phyloP scores from a whole-genome alignment of 345 rosid species.

The Sapria himalayana region DNA sequence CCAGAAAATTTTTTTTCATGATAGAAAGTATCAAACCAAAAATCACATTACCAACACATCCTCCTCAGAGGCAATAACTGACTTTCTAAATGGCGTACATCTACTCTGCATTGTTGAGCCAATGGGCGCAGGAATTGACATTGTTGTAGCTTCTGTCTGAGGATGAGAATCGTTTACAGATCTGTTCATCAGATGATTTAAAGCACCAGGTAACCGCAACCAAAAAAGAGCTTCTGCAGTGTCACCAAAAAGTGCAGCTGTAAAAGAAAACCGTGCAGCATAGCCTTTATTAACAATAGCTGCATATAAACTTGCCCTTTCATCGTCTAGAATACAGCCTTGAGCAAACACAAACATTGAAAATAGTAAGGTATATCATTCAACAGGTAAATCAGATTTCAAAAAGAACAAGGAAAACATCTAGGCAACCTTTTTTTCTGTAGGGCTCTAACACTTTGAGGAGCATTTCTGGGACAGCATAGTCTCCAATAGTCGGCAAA shows the following conservation, averaged over 20 bases:
- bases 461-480: conserved; percentile 93
- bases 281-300: conserved; percentile 59
- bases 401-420: conserved; percentile 3
- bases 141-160: conserved; percentile 19
- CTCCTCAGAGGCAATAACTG: conserved; percentile 18
- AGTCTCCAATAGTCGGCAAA: conserved; percentile 60
- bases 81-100: conserved; percentile 36
- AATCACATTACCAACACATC: conserved; percentile 52
- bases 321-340: conserved; percentile 91
- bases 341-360: conserved; percentile 8
- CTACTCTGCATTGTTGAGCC: conserved; percentile 30
- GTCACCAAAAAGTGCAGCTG: conserved; percentile 95
- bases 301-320: conserved; percentile 67
- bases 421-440: conserved; percentile 45
- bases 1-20: no score
- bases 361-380: conserved; percentile 10
- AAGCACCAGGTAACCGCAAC: conserved; percentile 83
- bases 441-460: conserved; percentile 90
- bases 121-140: conserved; percentile 18
- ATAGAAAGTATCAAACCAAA: conserved; percentile 60
- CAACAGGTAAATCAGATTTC: conserved; percentile 3
- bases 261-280: conserved; percentile 76
- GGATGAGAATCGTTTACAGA: conserved; percentile 31
- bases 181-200: conserved; percentile 53
- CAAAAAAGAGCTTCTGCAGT: conserved; percentile 79